Evolutionary conservation across 2,329 filamentous ascomycete genomes (phyloP), one percentile per base, ranked within the genome.

Genomic region (Remersonia thermophila): DNA sequence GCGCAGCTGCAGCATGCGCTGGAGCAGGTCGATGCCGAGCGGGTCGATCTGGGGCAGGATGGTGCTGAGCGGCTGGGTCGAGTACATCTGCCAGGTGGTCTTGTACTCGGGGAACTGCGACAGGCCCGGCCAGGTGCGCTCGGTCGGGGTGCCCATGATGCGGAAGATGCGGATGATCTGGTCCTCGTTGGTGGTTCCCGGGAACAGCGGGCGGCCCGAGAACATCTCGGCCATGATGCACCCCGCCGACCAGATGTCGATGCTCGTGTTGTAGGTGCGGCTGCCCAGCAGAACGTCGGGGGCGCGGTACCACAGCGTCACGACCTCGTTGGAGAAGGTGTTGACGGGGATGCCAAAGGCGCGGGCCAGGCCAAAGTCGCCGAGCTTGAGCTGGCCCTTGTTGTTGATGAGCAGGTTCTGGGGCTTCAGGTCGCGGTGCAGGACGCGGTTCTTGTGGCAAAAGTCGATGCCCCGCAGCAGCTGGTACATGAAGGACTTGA

Each of bases 201-300:
- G 91, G 64, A 98, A 98, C 6, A 98, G 71, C 0, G 91, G 91
- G 13, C 91, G 75, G 3, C 91, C 91, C 0, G 89, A 95, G 60
- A 93, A 96, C 86, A 98, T 95, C 62, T 98, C 91, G 8, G 91
- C 91, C 91, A 98, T 96, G 67, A 98, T 98, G 60, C 91, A 98
- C 38, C 91, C 91, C 6, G 91, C 91, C 6, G 85, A 94, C 91
- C 91, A 98, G 56, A 98, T 96, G 54, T 98, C 91, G 58, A 98
- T 96, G 62, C 85, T 93, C n/a, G 91, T 98, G 62, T 94, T 98
- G 66, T 98, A 98, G 15, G 91, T 96, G 47, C 91, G 71, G 51
- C 83, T 91, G 35, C 91, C 91, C 31, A 98, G 73, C 35, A 98
- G 72, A 32, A 98, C 91, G 52, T 98, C 91, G 0, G 91, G 91